phyloP scores from a whole-genome alignment of 2,329 filamentous ascomycete species.

The Nemania sp. region DNA sequence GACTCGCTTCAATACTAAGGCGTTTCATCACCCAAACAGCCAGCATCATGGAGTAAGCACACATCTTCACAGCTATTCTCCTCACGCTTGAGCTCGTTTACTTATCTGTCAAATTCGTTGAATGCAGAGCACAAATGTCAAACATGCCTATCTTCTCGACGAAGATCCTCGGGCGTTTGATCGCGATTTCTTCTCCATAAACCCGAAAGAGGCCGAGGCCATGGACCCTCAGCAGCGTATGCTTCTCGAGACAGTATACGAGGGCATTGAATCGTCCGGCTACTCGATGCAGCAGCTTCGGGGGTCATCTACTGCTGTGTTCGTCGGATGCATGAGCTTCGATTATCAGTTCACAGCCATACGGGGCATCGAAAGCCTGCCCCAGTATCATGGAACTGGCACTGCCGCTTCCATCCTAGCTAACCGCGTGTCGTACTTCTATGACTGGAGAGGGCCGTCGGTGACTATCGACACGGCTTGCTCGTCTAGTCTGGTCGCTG shows the following conservation, averaged over 20 bases:
- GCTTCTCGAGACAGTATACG: constrained; percentile 10
- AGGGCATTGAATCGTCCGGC: constrained; percentile 8
- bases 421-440: constrained; percentile 11
- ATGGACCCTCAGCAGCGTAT: constrained; percentile 17
- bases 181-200: constrained; percentile 33
- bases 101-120: neutral
- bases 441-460: constrained; percentile 16
- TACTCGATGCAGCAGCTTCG: constrained; percentile 4
- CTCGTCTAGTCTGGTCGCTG: constrained; percentile 9
- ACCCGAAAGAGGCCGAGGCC: constrained; percentile 28
- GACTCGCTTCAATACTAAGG: constrained; percentile 39
- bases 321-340: constrained; percentile 8
- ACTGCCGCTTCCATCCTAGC: constrained; percentile 22
- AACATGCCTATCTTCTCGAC: constrained; percentile 40
- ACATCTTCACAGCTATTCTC: neutral
- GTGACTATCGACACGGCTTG: constrained; percentile 15
- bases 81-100: neutral
- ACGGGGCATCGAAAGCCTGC: neutral
- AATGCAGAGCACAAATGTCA: constrained; percentile 33
- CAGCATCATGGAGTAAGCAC: constrained; percentile 38
- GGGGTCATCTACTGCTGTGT: constrained; percentile 2
- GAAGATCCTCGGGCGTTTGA: constrained; percentile 43
- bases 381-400: constrained; percentile 18
- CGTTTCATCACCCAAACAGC: constrained; percentile 42
- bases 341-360: constrained; percentile 4